phyloP scores from a whole-genome alignment of 495 filamentous ascomycete genomes.

The Penicillium riverlandense region DNA sequence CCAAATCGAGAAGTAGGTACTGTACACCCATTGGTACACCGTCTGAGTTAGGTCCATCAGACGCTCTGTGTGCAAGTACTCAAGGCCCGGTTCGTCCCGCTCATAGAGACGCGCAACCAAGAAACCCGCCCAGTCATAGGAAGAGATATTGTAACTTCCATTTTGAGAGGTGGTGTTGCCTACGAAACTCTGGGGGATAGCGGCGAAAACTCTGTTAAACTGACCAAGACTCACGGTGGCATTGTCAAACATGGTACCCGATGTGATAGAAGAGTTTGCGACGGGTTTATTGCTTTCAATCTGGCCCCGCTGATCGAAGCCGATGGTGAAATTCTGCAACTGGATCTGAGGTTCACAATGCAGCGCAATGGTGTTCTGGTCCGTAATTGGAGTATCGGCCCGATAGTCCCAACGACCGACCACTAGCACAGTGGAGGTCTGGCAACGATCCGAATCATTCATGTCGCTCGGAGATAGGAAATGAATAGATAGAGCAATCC shows the following conservation, averaged over 20 bases:
- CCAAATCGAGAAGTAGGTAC: slow-evolving; percentile 36
- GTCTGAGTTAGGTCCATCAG: slow-evolving; percentile 22
- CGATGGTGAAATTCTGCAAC: slow-evolving; percentile 20
- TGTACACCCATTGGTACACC: slow-evolving; percentile 37
- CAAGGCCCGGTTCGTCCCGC: slow-evolving; percentile 18
- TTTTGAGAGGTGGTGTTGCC: slow-evolving; percentile 21
- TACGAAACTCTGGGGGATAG: slow-evolving; percentile 30
- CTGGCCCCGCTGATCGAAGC: slow-evolving; percentile 30
- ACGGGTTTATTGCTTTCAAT: slow-evolving; percentile 13
- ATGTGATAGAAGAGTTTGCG: slow-evolving; percentile 13
- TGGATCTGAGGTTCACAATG: slow-evolving; percentile 26
- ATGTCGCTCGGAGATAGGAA: slow-evolving; percentile 24
- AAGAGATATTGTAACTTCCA: slow-evolving; percentile 22
- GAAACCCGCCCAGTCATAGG: slow-evolving; percentile 37
- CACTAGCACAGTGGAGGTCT: slow-evolving; percentile 29
- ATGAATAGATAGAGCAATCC: slow-evolving; percentile 29
- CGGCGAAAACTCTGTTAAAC: slow-evolving; percentile 36
- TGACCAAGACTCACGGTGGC: slow-evolving; percentile 33
- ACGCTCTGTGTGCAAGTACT: slow-evolving; percentile 15
- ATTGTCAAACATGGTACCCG: slow-evolving; percentile 30
- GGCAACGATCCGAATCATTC: slow-evolving; percentile 21
- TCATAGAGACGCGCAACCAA: slow-evolving; percentile 32
- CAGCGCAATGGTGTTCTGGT: slow-evolving; percentile 29
- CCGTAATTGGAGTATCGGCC: slow-evolving; percentile 13
- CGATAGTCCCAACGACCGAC: slow-evolving; percentile 35